phyloP scores from a whole-genome alignment of 257 asterid genomes.

The Lantana camara region DNA sequence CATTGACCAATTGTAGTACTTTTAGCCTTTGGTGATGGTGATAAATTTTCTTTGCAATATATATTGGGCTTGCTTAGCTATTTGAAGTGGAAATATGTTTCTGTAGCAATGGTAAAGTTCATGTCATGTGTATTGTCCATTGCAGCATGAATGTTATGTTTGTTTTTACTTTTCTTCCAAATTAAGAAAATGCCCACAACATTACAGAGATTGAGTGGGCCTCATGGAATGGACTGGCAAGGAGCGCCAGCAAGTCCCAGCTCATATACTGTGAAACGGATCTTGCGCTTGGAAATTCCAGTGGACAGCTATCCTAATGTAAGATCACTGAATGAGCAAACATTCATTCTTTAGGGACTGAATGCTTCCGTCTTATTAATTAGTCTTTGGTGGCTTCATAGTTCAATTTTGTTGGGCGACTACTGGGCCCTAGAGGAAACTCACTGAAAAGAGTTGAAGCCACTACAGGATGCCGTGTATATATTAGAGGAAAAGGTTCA shows the following conservation, averaged over 20 bases:
- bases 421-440: conserved; percentile 97
- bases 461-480: conserved; percentile 97
- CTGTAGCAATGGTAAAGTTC: too few relatives aligned
- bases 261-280: conserved; percentile 83
- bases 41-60: not conserved
- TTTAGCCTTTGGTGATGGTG: not conserved
- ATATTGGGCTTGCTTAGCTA: not conserved
- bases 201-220: conserved; percentile 78
- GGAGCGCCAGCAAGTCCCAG: conserved; percentile 99
- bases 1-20: not conserved
- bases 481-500: conserved; percentile 95
- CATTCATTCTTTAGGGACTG: conserved; percentile 6
- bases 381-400: conserved; percentile 30
- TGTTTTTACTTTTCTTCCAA: not conserved
- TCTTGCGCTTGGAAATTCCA: conserved; percentile 95
- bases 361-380: conserved; percentile 4
- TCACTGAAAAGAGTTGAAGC: conserved; percentile 95
- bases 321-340: conserved; percentile 27
- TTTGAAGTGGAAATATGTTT: not conserved
- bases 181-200: not conserved
- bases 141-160: not conserved
- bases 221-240: conserved; percentile 99
- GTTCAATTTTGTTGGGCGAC: conserved; percentile 99
- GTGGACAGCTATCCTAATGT: conserved; percentile 93
- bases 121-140: not conserved